Evolutionary conservation across 208 protist species (phyloP).

Genomic region (Acanthamoeba triangularis): DNA sequence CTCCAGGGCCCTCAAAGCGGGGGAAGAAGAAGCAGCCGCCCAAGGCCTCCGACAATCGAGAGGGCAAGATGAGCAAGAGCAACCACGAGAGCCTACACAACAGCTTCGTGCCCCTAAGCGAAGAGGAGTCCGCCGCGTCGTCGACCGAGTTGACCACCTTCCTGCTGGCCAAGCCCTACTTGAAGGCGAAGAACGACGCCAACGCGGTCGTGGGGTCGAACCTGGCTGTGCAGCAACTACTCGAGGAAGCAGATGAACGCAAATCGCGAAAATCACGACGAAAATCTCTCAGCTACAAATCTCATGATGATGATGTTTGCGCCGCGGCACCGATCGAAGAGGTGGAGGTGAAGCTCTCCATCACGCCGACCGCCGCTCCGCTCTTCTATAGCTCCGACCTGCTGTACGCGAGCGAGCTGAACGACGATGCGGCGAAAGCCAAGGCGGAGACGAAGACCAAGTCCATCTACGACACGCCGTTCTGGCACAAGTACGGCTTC

Average conservation of each 20-base stretch:
- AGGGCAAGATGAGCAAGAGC: not conserved
- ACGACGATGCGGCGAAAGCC: not conserved
- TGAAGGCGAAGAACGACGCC: too few species aligned
- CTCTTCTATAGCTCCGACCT: conserved; percentile 18
- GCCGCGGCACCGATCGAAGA: too few species aligned
- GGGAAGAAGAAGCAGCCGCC: not conserved
- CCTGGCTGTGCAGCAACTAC: not conserved
- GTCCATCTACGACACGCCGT: not conserved
- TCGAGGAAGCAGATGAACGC: not conserved
- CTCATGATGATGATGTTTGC: too few species aligned
- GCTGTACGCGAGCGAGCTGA: not conserved
- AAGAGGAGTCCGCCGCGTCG: not conserved
- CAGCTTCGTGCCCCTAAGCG: conserved; percentile 1
- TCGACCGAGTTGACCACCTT: not conserved
- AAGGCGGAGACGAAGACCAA: not conserved
- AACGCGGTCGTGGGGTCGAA: not conserved
- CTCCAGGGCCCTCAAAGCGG: not conserved
- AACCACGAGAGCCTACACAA: not conserved
- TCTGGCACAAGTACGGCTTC: not conserved
- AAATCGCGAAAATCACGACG: not conserved
- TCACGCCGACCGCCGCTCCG: not conserved
- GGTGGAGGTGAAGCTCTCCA: not conserved
- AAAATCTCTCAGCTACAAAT: too few species aligned
- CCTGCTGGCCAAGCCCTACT: not conserved
- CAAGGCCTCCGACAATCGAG: not conserved